A percentile compares a stretch with the other conserved stretches of the same genome.
Conservation (phyloP, 495 filamentous ascomycete species). For the Penicillium simplicissimum region DNA sequence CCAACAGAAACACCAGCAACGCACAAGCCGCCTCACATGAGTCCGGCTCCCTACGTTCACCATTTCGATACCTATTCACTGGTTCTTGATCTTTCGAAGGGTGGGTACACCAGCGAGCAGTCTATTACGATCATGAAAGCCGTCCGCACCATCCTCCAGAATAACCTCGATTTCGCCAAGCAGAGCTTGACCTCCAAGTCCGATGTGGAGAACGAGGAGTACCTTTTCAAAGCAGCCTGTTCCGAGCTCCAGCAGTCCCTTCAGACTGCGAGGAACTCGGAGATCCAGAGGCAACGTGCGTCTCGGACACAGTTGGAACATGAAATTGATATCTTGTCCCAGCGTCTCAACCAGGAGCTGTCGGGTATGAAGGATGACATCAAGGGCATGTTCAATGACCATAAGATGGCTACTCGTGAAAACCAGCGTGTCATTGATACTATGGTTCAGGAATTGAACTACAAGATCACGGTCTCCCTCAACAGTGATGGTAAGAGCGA, state of each 20-base stretch:
- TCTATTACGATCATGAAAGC: constrained; percentile 85
- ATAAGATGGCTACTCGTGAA: constrained; percentile 85
- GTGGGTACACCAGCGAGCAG: constrained; percentile 69
- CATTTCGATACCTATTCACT: constrained; percentile 94
- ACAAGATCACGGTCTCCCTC: constrained; percentile 85
- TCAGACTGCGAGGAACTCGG: constrained; percentile 49
- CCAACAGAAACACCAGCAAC: constrained; percentile 35
- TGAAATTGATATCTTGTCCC: constrained; percentile 87
- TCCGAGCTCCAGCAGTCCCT: constrained; percentile 87
- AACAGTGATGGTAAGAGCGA: constrained; percentile 86
- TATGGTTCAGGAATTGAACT: constrained; percentile 87
- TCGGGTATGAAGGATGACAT: constrained; percentile 82
- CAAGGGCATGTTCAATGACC: constrained; percentile 93
- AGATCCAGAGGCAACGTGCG: constrained; percentile 69
- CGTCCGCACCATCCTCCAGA: constrained; percentile 69
- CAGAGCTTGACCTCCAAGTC: constrained; percentile 74
- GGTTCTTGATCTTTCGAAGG: constrained; percentile 69
- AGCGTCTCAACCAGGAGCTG: constrained; percentile 78
- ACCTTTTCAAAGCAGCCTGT: constrained; percentile 92
- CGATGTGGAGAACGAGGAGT: constrained; percentile 84
- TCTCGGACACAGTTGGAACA: constrained; percentile 85
- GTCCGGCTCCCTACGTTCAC: constrained; percentile 80
- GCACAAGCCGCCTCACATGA: constrained; percentile 63
- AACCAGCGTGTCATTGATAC: constrained; percentile 81
- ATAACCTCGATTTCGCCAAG: constrained; percentile 78